Evolutionary conservation across 2,329 filamentous ascomycete species (phyloP).

Genomic region (Talaromyces piceae): DNA sequence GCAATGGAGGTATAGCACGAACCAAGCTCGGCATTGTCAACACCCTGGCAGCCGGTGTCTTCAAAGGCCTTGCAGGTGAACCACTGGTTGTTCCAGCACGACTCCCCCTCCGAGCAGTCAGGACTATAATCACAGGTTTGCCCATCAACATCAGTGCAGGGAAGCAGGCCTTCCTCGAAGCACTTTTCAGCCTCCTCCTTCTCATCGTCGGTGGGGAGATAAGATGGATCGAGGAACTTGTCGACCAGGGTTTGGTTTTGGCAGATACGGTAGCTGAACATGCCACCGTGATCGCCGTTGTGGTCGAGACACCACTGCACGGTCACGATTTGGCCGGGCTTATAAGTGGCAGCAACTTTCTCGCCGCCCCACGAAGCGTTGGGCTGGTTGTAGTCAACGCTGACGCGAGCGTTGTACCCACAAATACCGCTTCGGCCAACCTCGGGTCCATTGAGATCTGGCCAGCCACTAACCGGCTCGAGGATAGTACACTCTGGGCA

Average conservation of each 20-base stretch:
- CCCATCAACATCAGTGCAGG: constrained; percentile 45
- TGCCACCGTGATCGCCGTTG: constrained; percentile 51
- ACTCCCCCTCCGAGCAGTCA: constrained; percentile 39
- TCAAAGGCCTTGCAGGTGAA: constrained; percentile 39
- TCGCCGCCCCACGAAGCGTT: constrained; percentile 37
- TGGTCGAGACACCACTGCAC: constrained; percentile 51
- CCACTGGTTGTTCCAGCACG: constrained; percentile 48
- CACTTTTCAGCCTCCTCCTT: constrained; percentile 49
- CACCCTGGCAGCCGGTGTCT: constrained; percentile 32
- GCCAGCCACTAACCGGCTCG: constrained; percentile 47
- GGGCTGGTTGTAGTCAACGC: constrained; percentile 48
- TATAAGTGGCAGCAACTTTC: constrained; percentile 38
- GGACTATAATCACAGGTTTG: constrained; percentile 44
- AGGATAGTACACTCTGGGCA: constrained; percentile 51
- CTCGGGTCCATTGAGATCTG: constrained; percentile 38
- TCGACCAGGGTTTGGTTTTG: constrained; percentile 45
- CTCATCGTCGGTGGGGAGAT: constrained; percentile 45
- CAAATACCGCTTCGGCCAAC: constrained; percentile 46
- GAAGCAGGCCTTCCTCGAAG: constrained; percentile 42
- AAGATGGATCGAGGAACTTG: constrained; percentile 42
- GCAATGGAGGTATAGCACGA: constrained; percentile 47
- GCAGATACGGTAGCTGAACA: constrained; percentile 51
- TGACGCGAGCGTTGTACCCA: constrained; percentile 48
- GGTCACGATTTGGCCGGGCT: constrained; percentile 40
- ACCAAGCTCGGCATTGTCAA: constrained; percentile 38